Percentiles rank a stretch among this genome's conserved stretches.
These are phyloP conservation scores for Phytopythium montanum DNA, from an alignment of 352 stramenopile genomes.

Conservation along the genomic window DNA sequence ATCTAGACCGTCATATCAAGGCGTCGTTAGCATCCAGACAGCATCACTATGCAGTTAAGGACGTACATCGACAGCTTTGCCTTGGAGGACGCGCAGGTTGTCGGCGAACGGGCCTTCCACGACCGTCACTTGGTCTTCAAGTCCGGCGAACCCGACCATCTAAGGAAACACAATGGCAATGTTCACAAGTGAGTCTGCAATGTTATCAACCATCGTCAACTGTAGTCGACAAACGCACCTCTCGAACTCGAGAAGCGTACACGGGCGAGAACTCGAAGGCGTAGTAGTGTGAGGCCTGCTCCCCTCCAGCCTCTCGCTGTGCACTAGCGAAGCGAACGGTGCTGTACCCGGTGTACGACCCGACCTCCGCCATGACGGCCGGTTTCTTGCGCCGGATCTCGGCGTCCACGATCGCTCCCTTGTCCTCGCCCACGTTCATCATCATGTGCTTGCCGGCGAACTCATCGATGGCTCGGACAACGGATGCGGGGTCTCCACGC, in stretches of 20 bases:
- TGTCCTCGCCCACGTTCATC: constrained; percentile 41
- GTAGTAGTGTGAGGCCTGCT: constrained; percentile 36
- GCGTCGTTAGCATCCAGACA: background rate
- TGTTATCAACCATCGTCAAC: background rate
- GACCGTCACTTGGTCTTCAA: constrained; percentile 46
- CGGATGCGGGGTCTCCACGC: constrained; percentile 24
- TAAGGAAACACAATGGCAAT: constrained; percentile 1
- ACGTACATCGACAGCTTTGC: constrained; percentile 37
- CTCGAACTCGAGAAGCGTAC: constrained; percentile 33
- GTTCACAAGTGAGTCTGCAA: background rate
- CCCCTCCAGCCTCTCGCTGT: constrained; percentile 28
- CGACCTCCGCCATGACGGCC: constrained; percentile 36
- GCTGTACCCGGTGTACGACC: constrained; percentile 48
- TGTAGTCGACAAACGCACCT: constrained; percentile 10
- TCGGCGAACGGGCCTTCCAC: constrained; percentile 35
- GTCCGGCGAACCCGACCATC: constrained; percentile 41
- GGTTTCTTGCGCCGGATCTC: constrained; percentile 34
- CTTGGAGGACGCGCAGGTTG: constrained; percentile 24
- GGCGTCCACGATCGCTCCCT: constrained; percentile 37
- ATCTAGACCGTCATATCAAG: background rate
- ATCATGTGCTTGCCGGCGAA: constrained; percentile 32
- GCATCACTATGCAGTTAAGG: background rate
- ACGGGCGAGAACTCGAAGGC: constrained; percentile 44
- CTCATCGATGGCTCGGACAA: constrained; percentile 34
- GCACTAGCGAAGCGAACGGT: constrained; percentile 38